These are phyloP conservation scores for Fusarium sp. DNA, from an alignment of 2,329 filamentous ascomycete species.

Conservation along the genomic window DNA sequence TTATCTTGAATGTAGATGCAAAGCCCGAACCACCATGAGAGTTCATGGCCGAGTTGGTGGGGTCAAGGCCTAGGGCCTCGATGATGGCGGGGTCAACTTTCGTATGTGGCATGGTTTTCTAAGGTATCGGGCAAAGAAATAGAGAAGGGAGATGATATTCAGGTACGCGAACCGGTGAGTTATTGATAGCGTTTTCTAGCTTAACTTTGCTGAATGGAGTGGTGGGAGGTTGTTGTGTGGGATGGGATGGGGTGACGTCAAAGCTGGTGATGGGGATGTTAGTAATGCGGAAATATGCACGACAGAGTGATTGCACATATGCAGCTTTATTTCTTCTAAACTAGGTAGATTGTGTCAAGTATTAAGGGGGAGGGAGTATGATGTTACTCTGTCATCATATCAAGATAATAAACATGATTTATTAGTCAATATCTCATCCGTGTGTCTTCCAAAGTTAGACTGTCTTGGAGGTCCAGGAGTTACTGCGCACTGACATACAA, in stretches of 20 bases:
- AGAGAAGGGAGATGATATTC: background rate
- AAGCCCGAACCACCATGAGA: constrained; percentile 77
- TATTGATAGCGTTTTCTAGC: constrained; percentile 1
- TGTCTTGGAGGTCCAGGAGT: too few species aligned
- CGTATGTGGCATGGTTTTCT: constrained; percentile 28
- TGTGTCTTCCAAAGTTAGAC: background rate
- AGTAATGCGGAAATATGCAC: constrained; percentile 38
- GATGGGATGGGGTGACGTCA: constrained; percentile 50
- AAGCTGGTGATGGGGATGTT: constrained; percentile 34
- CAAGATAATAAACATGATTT: background rate
- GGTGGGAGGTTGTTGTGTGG: constrained; percentile 17
- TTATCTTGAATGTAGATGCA: constrained; percentile 73
- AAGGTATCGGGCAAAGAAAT: background rate
- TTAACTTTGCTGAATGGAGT: constrained; percentile 2
- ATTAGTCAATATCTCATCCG: background rate
- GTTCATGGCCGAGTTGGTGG: constrained; percentile 69
- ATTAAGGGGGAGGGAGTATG: background rate
- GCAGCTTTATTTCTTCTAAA: background rate
- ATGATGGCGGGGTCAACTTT: constrained; percentile 30
- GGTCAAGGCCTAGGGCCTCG: constrained; percentile 68
- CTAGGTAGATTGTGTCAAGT: background rate
- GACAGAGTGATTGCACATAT: constrained; percentile 4
- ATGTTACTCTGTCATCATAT: constrained; percentile 9
- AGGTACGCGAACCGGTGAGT: background rate
- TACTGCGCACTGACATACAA: too few species aligned